Conservation (phyloP, 2,329 filamentous ascomycete genomes). For the Calonectria naviculata region DNA sequence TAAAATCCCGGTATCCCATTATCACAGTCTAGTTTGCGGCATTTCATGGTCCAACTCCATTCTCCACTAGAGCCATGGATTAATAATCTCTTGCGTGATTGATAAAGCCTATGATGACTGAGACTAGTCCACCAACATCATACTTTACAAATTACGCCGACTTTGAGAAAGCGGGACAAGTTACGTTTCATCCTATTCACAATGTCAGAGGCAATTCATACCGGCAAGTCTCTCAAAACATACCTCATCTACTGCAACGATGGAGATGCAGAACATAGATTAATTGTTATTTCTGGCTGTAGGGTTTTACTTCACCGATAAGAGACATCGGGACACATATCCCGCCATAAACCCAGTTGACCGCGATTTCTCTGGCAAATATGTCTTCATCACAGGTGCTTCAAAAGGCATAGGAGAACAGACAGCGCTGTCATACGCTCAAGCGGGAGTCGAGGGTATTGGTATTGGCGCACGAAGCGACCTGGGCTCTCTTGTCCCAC, state of each 20-base stretch:
- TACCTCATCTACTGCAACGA: not conserved
- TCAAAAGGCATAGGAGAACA: slow-evolving; percentile 65
- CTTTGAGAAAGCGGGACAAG: not conserved
- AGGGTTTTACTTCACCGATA: not conserved
- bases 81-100: slow-evolving; percentile 5
- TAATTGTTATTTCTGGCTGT: not conserved
- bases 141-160: not conserved
- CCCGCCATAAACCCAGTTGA: slow-evolving; percentile 57
- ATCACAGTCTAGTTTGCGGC: not conserved
- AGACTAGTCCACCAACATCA: not conserved
- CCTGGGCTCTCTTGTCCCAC: slow-evolving; percentile 49
- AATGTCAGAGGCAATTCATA: slow-evolving; percentile 5
- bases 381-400: slow-evolving; percentile 65
- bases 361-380: slow-evolving; percentile 49
- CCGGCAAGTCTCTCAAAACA: not conserved
- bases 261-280: not conserved
- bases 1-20: not conserved
- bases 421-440: slow-evolving; percentile 66
- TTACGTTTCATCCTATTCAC: not conserved
- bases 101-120: not conserved
- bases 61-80: not conserved
- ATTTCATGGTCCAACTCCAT: not conserved
- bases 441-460: slow-evolving; percentile 62
- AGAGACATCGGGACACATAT: slow-evolving; percentile 62
- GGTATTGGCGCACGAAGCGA: slow-evolving; percentile 63